Conservation (phyloP, 257 asterid species). For the Fraxinus americana region DNA sequence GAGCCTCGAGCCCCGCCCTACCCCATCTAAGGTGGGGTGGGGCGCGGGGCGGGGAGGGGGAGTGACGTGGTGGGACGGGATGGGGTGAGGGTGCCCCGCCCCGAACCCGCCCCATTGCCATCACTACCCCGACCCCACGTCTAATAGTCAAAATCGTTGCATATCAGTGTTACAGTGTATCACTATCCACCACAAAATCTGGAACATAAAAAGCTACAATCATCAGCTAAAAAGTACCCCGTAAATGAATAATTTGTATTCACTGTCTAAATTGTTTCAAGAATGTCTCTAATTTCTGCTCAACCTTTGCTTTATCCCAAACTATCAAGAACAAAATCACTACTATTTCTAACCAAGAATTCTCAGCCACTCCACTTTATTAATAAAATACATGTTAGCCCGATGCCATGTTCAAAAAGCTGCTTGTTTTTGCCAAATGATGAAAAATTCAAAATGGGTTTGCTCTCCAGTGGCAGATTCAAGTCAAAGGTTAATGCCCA, state of each 20-base stretch:
- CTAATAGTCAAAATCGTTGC: too few relatives aligned
- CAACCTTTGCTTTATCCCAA: conserved; percentile 36
- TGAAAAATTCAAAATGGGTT: conserved; percentile 20
- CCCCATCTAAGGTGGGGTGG: too few relatives aligned
- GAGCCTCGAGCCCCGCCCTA: too few relatives aligned
- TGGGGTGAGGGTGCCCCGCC: too few relatives aligned
- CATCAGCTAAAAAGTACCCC: neutral
- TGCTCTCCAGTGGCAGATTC: conserved; percentile 21
- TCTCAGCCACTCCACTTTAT: neutral
- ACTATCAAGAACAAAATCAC: conserved; percentile 27
- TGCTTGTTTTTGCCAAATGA: conserved; percentile 22
- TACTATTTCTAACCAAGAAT: conserved; percentile 19
- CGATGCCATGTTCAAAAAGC: conserved; percentile 11
- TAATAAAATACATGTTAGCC: conserved; percentile 10
- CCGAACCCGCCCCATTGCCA: too few relatives aligned
- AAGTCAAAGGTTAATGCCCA: conserved; percentile 31
- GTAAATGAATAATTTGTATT: neutral
- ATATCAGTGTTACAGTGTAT: neutral
- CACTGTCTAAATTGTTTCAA: neutral
- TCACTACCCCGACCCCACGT: too few relatives aligned
- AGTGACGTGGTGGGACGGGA: too few relatives aligned
- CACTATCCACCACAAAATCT: neutral
- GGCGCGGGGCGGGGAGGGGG: too few relatives aligned
- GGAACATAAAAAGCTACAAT: neutral
- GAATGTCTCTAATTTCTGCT: conserved; percentile 40